Base-by-base conservation (phyloP, 2,329 filamentous ascomycete species). In the Aspergillus udagawae region DNA sequence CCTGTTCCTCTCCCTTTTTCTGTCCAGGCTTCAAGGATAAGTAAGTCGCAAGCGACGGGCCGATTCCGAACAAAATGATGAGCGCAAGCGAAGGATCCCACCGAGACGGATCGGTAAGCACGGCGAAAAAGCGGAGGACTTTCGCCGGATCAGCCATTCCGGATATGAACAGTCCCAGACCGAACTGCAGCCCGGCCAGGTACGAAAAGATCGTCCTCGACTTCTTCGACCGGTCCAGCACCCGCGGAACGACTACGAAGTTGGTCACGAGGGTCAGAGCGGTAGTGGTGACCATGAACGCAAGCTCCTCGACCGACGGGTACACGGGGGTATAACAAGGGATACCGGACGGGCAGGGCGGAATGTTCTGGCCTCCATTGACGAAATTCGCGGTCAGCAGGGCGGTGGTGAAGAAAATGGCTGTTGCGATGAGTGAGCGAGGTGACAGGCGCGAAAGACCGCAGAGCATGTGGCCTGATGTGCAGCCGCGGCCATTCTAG, bases 381-480 rank as follows among this genome's bases (percentile, higher is more conserved):
- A 66, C 58, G 14, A 74, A 64, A 41, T 76, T 77, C 5, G 77
- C 75, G 0, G 76, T 77, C 41, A 77, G 64, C n/a, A 82, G 59
- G 10, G 74, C 76, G 0, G 74, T 70, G 9, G 67, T 69, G 67
- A 79, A 79, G 69, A 80, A 80, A 25, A 74, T 65, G 12, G 69
- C 70, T 0, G 77, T 79, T 49, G 81, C 79, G 54, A 78, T 73
- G 4, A 79, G 59, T 14, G 80, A 83, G 50, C 80, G 77, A n/a
- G 74, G 70, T 14, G 77, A 82, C 27, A 81, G 70, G 44, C 80
- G 75, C 4, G 79, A 75, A 4, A 83, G 63, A 1, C 81, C 81
- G 59, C 80, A 82, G 32, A 83, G 77, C 78, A 83, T 82, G 62
- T 83, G 81, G 52, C 81, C 81, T 1, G 80, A 82, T 9, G 81